Conservation (phyloP, 192 early-diverging fungal genomes). For the Podila minutissima region DNA sequence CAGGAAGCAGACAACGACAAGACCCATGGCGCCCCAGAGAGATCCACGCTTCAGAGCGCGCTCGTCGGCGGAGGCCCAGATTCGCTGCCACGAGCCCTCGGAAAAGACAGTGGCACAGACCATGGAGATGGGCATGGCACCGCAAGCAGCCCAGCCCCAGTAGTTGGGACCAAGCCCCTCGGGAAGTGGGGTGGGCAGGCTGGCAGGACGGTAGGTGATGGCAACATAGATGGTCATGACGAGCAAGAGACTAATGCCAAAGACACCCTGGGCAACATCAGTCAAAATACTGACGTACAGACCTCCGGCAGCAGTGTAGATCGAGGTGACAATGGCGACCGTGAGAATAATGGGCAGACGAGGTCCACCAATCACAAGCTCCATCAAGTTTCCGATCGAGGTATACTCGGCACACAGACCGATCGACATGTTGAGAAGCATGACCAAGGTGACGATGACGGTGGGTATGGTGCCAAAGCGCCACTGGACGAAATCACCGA, state of each 20-base stretch:
- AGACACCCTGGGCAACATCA: conserved; percentile 66
- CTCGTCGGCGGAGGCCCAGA: conserved; percentile 73
- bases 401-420: conserved; percentile 74
- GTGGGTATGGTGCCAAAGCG: conserved; percentile 71
- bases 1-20: conserved; percentile 63
- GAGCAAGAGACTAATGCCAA: conserved; percentile 64
- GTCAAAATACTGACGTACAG: conserved; percentile 74
- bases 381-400: conserved; percentile 67
- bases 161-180: conserved; percentile 68
- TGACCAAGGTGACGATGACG: conserved; percentile 64
- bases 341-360: conserved; percentile 66
- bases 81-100: conserved; percentile 79
- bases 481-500: conserved; percentile 71
- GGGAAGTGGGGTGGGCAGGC: conserved; percentile 56
- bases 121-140: conserved; percentile 70
- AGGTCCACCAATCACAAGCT: conserved; percentile 62
- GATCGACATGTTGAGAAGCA: conserved; percentile 69
- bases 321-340: conserved; percentile 70
- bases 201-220: conserved; percentile 61
- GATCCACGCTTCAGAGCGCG: conserved; percentile 67
- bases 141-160: conserved; percentile 71
- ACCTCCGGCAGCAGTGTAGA: conserved; percentile 76
- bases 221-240: conserved; percentile 63
- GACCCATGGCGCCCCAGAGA: conserved; percentile 62
- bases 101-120: conserved; percentile 71